These are phyloP conservation scores for Triticum monococcum DNA, from an alignment of 176 grass and related monocot genomes.

Conservation along the genomic window DNA sequence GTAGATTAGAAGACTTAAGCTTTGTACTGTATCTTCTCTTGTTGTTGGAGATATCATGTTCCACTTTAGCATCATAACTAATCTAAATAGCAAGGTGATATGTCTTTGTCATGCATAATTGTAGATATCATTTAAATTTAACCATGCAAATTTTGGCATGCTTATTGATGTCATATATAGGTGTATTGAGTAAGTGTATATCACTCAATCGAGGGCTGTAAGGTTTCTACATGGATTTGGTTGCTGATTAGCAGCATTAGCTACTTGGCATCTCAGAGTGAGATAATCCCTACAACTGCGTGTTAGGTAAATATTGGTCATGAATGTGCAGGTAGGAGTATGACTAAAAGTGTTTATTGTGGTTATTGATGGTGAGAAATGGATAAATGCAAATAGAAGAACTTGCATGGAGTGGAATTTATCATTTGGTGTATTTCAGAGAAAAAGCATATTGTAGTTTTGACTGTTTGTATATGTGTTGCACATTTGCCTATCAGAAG, in stretches of 20 bases:
- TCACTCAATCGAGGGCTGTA: not conserved
- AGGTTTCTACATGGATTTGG: not conserved
- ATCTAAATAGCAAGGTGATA: conserved; percentile 11
- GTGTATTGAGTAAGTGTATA: not conserved
- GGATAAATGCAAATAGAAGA: not conserved
- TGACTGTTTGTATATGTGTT: not conserved
- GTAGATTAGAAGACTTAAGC: not conserved
- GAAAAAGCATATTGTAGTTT: not conserved
- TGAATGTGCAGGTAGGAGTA: not conserved
- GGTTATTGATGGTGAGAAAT: not conserved
- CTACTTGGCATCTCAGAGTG: not conserved
- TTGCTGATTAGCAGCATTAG: conserved; percentile 9
- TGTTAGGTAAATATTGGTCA: not conserved
- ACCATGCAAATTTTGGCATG: not conserved
- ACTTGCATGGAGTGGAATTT: not conserved
- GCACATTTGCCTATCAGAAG: not conserved
- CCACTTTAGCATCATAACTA: conserved; percentile 1
- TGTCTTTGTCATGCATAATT: conserved; percentile 10
- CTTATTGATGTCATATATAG: conserved; percentile 19
- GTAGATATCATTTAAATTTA: not conserved
- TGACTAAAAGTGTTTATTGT: not conserved
- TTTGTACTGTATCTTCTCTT: conserved; percentile 23
- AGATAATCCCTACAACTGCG: not conserved
- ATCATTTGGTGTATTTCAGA: conserved; percentile 4
- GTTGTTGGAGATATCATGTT: not conserved